phyloP scores from a whole-genome alignment of 106 monocot species.

The Allium cepa region DNA sequence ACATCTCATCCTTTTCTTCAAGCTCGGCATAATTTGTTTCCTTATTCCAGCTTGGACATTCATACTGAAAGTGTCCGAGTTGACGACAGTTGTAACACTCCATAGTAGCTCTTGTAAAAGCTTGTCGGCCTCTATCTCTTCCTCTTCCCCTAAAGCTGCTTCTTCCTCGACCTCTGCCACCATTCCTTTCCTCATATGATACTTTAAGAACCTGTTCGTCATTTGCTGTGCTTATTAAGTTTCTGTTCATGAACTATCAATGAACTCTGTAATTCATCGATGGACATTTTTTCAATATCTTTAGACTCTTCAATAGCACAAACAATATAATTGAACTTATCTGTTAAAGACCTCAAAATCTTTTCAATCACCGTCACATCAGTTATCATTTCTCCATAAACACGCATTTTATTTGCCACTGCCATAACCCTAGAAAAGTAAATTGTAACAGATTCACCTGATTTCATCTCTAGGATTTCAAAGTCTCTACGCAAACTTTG shows the following conservation, averaged over 20 bases:
- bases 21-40: not conserved
- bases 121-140: not conserved
- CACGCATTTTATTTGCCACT: no score
- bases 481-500: no score
- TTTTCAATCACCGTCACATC: no score
- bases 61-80: not conserved
- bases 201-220: not conserved
- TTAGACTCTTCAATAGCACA: constrained; percentile 3
- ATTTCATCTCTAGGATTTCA: no score
- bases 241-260: not conserved
- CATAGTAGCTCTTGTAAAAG: not conserved
- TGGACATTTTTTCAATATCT: not conserved
- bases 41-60: not conserved
- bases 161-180: constrained; percentile 5
- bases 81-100: not conserved
- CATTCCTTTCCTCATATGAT: not conserved
- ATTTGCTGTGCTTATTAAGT: not conserved
- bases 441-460: no score
- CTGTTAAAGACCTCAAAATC: not conserved
- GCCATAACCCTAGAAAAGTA: no score
- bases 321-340: not conserved
- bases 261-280: not conserved
- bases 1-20: not conserved
- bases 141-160: not conserved
- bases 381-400: no score